phyloP scores from a whole-genome alignment of 176 grass and related monocot genomes.

The Raddia guianensis region DNA sequence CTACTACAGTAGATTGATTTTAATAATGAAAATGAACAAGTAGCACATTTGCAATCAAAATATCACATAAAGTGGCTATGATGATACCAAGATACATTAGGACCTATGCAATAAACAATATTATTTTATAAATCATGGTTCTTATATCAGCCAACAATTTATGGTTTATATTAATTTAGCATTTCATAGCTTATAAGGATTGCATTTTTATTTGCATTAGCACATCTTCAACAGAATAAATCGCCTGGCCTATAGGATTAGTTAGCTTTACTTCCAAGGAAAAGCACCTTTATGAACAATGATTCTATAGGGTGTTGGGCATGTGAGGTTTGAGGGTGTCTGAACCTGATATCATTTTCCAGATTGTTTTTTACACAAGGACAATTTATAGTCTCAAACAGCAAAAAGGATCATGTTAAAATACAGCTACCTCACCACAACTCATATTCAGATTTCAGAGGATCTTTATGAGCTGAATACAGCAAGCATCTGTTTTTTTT shows the following conservation, averaged over 20 bases:
- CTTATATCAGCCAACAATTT: not conserved
- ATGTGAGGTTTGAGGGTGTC: slow-evolving; percentile 44
- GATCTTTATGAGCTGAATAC: slow-evolving; percentile 32
- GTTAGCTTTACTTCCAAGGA: slow-evolving; percentile 47
- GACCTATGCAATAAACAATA: not conserved
- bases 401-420: not conserved
- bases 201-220: slow-evolving; percentile 4
- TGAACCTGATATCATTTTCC: slow-evolving; percentile 38
- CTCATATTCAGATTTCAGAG: not conserved
- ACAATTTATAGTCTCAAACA: slow-evolving; percentile 8
- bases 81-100: not conserved
- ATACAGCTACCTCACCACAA: not conserved
- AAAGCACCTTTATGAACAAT: slow-evolving; percentile 42
- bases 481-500: not conserved
- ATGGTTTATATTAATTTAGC: slow-evolving; percentile 11
- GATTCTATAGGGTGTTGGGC: slow-evolving; percentile 40
- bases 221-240: not conserved
- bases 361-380: slow-evolving; percentile 27
- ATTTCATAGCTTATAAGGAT: slow-evolving; percentile 37
- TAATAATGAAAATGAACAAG: slow-evolving; percentile 7
- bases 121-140: not conserved
- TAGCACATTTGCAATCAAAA: not conserved
- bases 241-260: slow-evolving; percentile 10
- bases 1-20: slow-evolving; percentile 9
- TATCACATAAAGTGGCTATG: not conserved